Percentiles rank a stretch among this genome's conserved stretches.
Evolutionary conservation across 2,329 filamentous ascomycete species (phyloP).

Genomic region (Calonectria fujianensis): DNA sequence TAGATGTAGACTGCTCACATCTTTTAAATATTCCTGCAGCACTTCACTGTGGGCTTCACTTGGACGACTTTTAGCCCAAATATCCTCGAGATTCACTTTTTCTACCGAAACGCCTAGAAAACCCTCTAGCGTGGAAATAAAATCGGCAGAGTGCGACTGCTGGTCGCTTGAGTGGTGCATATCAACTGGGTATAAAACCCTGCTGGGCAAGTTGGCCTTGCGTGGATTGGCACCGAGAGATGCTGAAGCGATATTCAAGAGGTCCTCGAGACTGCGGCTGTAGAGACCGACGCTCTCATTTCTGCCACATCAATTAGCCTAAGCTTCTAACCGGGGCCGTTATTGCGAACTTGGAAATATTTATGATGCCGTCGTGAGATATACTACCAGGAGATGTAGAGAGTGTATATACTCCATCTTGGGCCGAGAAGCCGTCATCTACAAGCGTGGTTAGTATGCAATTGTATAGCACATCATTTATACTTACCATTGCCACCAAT

Average conservation of each 20-base stretch:
- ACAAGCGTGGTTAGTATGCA: slow-evolving; percentile 47
- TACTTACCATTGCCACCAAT: slow-evolving; percentile 61
- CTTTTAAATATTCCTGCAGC: slow-evolving; percentile 55
- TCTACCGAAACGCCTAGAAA: slow-evolving; percentile 46
- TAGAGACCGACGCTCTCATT: slow-evolving; percentile 51
- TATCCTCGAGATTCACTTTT: slow-evolving; percentile 39
- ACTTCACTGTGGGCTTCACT: slow-evolving; percentile 5
- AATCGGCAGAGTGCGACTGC: slow-evolving; percentile 44
- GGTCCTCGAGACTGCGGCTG: slow-evolving; percentile 52
- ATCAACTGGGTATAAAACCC: slow-evolving; percentile 55
- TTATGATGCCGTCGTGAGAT: slow-evolving; percentile 40
- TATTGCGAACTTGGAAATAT: slow-evolving; percentile 54
- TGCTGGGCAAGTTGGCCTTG: slow-evolving; percentile 32
- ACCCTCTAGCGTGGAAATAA: slow-evolving; percentile 54
- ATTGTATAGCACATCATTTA: neutral
- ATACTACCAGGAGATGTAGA: slow-evolving; percentile 44
- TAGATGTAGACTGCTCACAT: slow-evolving; percentile 49
- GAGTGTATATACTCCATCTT: slow-evolving; percentile 58
- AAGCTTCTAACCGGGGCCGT: neutral
- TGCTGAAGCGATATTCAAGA: slow-evolving; percentile 48
- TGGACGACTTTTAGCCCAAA: slow-evolving; percentile 48
- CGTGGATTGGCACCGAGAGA: slow-evolving; percentile 39
- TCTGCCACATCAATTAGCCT: slow-evolving; percentile 27
- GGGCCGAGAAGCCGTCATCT: slow-evolving; percentile 49
- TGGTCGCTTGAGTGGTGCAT: slow-evolving; percentile 38